Evolutionary conservation across 225 moss, liverwort and hornwort genomes (phyloP).

Genomic region (Climacium dendroides): DNA sequence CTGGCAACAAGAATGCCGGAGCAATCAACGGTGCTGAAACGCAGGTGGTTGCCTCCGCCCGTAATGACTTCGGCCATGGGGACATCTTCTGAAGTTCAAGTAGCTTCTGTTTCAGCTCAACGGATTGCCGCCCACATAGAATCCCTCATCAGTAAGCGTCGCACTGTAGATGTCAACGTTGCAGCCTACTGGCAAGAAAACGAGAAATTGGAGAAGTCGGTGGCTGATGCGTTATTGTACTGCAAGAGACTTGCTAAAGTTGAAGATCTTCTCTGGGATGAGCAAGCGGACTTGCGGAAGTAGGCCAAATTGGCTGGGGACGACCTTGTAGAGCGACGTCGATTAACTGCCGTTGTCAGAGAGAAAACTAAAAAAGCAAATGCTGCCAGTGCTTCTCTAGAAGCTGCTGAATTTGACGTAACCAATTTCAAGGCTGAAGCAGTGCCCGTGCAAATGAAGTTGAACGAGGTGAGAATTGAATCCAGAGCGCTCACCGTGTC

Average conservation of each 20-base stretch:
- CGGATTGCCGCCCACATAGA: not conserved
- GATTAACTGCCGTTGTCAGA: not conserved
- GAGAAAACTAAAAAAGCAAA: not conserved
- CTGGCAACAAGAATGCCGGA: too few relatives aligned
- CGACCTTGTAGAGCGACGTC: rapidly evolving
- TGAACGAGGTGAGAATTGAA: too few relatives aligned
- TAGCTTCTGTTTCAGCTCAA: too few relatives aligned
- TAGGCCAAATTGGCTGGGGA: not conserved
- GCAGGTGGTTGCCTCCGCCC: too few relatives aligned
- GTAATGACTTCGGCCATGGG: too few relatives aligned
- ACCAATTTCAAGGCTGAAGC: too few relatives aligned
- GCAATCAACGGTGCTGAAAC: too few relatives aligned
- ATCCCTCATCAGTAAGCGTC: rapidly evolving
- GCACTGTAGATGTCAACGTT: not conserved
- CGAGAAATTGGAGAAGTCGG: rapidly evolving
- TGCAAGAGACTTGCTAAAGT: not conserved
- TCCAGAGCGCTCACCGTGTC: rapidly evolving
- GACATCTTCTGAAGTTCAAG: too few relatives aligned
- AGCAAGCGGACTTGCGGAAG: not conserved
- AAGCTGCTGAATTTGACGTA: too few relatives aligned
- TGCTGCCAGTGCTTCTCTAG: rapidly evolving
- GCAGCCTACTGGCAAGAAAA: rapidly evolving
- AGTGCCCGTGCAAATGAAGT: rapidly evolving
- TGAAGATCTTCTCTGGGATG: not conserved
- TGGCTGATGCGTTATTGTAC: not conserved